Conservation (phyloP, 179 eudicot genomes). For the Drosera spatulata region DNA sequence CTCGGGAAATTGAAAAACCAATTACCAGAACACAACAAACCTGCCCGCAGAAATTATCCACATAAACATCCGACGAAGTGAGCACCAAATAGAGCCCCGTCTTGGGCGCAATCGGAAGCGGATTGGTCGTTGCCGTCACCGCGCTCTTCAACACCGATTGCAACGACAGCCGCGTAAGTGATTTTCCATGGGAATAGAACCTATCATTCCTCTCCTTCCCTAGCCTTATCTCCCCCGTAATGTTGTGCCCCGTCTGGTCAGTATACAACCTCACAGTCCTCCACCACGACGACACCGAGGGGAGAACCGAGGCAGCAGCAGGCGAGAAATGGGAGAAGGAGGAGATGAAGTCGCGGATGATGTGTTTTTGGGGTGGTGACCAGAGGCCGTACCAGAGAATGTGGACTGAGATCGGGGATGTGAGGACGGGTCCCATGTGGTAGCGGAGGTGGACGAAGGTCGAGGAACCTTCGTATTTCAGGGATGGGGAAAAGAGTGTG, state of each 20-base stretch:
- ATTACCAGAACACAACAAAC: constrained; percentile 20
- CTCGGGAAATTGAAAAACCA: no score
- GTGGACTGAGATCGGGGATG: constrained; percentile 64
- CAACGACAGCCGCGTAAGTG: constrained; percentile 61
- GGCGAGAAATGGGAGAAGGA: constrained; percentile 32
- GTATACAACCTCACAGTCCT: constrained; percentile 69
- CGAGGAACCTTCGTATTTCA: constrained; percentile 79
- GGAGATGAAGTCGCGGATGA: constrained; percentile 66
- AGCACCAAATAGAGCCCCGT: constrained; percentile 64
- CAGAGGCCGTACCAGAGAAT: constrained; percentile 82
- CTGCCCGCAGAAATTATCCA: constrained; percentile 65
- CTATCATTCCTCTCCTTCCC: constrained; percentile 75
- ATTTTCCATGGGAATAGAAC: constrained; percentile 72
- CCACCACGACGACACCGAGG: constrained; percentile 86
- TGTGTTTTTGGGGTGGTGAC: constrained; percentile 50
- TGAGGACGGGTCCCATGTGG: constrained; percentile 95
- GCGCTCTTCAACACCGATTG: constrained; percentile 72
- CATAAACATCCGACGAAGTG: constrained; percentile 62
- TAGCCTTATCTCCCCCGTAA: constrained; percentile 42
- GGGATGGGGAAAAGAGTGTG: constrained; percentile 31
- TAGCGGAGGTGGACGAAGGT: constrained; percentile 54
- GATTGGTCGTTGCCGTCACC: constrained; percentile 56
- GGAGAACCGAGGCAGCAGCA: constrained; percentile 27
- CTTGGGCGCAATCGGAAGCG: constrained; percentile 56
- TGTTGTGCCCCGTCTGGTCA: constrained; percentile 79